Evolutionary conservation across 805 yeast genomes (phyloP).

Genomic region (Nakazawaea ambrosiae): DNA sequence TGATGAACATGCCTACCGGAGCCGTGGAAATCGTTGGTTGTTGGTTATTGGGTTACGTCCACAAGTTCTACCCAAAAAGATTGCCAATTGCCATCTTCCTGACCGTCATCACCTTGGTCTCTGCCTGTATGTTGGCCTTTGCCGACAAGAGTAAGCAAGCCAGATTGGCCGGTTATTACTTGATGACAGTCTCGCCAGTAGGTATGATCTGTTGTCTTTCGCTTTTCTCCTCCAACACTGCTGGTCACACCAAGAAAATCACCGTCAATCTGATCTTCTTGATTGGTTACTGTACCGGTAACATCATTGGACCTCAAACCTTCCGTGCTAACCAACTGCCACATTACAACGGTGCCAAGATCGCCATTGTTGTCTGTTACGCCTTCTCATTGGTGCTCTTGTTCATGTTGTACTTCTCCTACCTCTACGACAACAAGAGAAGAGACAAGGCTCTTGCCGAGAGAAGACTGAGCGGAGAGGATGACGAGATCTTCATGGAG

Average conservation of each 20-base stretch:
- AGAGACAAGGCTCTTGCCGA: constrained; percentile 17
- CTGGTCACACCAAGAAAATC: constrained; percentile 72
- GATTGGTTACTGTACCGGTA: constrained; percentile 62
- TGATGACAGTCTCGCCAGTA: constrained; percentile 20
- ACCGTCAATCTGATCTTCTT: constrained; percentile 51
- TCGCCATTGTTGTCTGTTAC: constrained; percentile 30
- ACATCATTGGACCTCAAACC: constrained; percentile 68
- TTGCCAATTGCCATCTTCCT: constrained; percentile 18
- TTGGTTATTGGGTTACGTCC: constrained; percentile 13
- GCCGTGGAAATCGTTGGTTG: constrained; percentile 28
- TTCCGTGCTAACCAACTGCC: constrained; percentile 57
- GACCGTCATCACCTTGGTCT: constrained; percentile 14
- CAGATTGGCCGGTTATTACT: constrained; percentile 29
- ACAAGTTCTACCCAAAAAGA: constrained; percentile 14
- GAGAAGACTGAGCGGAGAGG: constrained; percentile 17
- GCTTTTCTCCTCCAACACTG: constrained; percentile 33
- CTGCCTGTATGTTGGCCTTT: constrained; percentile 21
- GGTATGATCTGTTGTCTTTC: constrained; percentile 21
- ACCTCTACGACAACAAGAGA: constrained; percentile 15
- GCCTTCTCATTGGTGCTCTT: constrained; percentile 23
- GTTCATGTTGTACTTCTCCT: constrained; percentile 20
- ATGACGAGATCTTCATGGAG: constrained; percentile 15
- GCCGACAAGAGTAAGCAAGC: constrained; percentile 13
- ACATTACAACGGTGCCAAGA: constrained; percentile 46
- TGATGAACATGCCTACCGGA: constrained; percentile 32